Base-by-base conservation (phyloP, 2,329 filamentous ascomycete species). In the Fusarium incarnatum region DNA sequence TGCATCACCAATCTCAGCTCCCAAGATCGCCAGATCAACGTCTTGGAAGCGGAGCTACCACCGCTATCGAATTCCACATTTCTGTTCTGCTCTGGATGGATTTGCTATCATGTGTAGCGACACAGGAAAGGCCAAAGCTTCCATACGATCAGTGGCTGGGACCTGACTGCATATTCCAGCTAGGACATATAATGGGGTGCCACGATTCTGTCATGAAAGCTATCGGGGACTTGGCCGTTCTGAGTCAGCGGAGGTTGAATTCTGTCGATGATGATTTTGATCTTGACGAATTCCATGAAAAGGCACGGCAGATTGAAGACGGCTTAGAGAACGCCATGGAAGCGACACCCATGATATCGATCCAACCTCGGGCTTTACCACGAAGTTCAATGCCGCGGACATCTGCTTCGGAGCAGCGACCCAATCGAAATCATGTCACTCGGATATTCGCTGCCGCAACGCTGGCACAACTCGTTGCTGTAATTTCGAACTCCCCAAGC, bases 271-370 rank as follows among this genome's bases (percentile, higher is more conserved):
- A 11, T 2, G 5, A 5, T 13, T 9, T 44, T 12, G 22, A 44
- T 7, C 12, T 15, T 6, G 5, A 20, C 1, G 9, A 1, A 2
- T 49, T 59, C 1, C 1, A 4, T 0, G 11, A 1, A 0, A 48
- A 12, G 3, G 9, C 27, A 28, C 27, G 58, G 8, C 7, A 1
- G 1, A 42, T 59, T 2, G 44, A 60, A 23, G 22, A 60, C 34
- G 27, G 11, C 11, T n/a, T 60, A 3, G 58, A 60, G 2, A 10
- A 2, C 1, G n/a, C 13, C 9, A 42, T 60, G 16, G 58, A 60
- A 6, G 5, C 34, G 2, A 59, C 22, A 22, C 22, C 22, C 22
- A 22, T 22, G 22, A 22, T 22, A 22, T 22, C 22, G 22, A 22
- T 5, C 22, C 22, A 22, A 22, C 22, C 22, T 22, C 22, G 22